phyloP scores from a whole-genome alignment of 306 rosid genomes.

The Lathyrus tuberosus region DNA sequence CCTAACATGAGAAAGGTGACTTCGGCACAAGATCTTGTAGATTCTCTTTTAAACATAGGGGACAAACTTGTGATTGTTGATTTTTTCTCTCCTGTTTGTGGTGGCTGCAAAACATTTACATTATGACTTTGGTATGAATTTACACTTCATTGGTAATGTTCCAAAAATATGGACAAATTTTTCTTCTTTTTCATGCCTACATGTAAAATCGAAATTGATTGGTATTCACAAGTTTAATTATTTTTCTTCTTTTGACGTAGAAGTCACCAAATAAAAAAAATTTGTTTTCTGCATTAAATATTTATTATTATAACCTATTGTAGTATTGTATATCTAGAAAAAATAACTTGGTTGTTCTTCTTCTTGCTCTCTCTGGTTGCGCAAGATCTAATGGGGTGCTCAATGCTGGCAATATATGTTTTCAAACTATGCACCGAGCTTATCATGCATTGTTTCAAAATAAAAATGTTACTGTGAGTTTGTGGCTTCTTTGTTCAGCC shows the following conservation, averaged over 20 bases:
- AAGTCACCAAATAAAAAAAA: no score
- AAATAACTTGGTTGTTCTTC: conserved; percentile 57
- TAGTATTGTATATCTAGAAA: conserved; percentile 52
- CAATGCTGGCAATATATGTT: conserved; percentile 87
- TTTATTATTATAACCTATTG: no score
- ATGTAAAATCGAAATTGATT: no score
- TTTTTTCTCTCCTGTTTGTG: conserved; percentile 93
- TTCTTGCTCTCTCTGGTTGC: conserved; percentile 66
- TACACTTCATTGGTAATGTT: no score
- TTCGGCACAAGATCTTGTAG: conserved; percentile 78
- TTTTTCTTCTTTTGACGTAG: no score
- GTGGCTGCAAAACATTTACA: conserved; percentile 98
- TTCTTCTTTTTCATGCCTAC: no score
- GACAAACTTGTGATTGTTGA: conserved; percentile 76
- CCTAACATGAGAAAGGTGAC: conserved; percentile 77
- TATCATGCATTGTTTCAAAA: conserved; percentile 58
- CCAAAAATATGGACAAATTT: no score
- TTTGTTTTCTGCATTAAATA: no score
- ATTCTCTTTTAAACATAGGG: no score
- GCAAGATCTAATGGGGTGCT: conserved; percentile 91
- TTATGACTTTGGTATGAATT: no score
- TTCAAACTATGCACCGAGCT: conserved; percentile 73
- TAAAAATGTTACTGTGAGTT: conserved; percentile 58
- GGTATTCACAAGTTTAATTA: no score
- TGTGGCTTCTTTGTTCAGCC: background rate